phyloP scores from a whole-genome alignment of 148 eudicot genomes.

The Chenopodium quinoa region DNA sequence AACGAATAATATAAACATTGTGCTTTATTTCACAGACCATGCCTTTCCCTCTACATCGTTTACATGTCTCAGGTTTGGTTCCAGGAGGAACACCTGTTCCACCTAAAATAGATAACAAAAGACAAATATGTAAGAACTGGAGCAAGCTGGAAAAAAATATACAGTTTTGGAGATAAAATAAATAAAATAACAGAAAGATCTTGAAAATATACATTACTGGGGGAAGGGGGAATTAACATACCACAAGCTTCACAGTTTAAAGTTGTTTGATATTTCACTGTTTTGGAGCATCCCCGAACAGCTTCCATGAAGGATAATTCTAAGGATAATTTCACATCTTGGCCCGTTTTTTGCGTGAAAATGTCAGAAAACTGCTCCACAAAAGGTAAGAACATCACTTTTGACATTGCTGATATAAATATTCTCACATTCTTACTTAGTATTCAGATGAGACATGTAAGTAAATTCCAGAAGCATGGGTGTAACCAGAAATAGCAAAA shows the following conservation, averaged over 20 bases:
- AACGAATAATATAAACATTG: background rate
- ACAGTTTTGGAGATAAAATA: background rate
- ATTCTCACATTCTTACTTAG: background rate
- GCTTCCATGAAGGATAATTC: conserved; percentile 99
- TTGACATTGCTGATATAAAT: background rate
- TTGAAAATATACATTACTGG: conserved; percentile 5
- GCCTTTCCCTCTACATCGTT: conserved; percentile 82
- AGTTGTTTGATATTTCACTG: conserved; percentile 61
- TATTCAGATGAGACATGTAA: background rate
- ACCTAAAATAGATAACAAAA: conserved; percentile 38
- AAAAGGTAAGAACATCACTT: background rate
- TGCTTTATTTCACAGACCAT: conserved; percentile 47
- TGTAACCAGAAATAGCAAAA: too few relatives aligned
- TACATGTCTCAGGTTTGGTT: conserved; percentile 86
- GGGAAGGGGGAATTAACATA: conserved; percentile 28
- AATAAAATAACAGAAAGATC: background rate
- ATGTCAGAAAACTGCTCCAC: conserved; percentile 30
- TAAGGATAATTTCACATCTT: conserved; percentile 66
- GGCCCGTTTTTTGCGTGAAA: conserved; percentile 44
- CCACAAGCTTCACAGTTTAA: conserved; percentile 89
- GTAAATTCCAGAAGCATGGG: background rate
- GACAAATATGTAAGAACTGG: conserved; percentile 5
- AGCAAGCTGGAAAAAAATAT: background rate
- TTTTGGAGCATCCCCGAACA: conserved; percentile 89
- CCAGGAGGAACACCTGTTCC: conserved; percentile 98